Base-by-base conservation (phyloP, 2,329 filamentous ascomycete species). In the Aureobasidium sp. region DNA sequence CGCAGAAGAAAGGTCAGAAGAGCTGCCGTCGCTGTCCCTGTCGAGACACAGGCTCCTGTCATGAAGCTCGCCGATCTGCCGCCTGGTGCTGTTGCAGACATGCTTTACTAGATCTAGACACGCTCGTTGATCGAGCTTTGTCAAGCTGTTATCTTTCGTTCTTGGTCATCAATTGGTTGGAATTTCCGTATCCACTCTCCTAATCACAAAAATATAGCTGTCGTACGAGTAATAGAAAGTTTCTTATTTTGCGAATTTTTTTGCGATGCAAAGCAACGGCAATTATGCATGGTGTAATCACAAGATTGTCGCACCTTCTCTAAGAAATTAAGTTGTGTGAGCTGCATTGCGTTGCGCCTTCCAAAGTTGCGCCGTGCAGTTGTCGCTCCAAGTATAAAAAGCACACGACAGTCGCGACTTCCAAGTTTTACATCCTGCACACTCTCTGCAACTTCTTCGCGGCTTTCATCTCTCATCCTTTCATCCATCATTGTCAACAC, bases 1-100 rank as follows among this genome's bases (percentile, higher is more conserved):
- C 46, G 57, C 17, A 39, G 57, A 39, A 60, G 57, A 60, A 60
- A 60, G 57, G 26, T 51, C 27, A 60, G 46, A 51, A 60, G 57
- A 60, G n/a, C 23, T 12, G 55, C 53, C n/a, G 26, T 29, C 5
- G 23, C 41, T n/a, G 17, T 8, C 4, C 52, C 53, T 26, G 39
- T 34, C 10, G 37, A 32, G 26, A 42, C 36, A 4, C 42, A 50
- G 15, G 46, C 57, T 50, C 44, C 46, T 34, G 20, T 60, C 5
- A 51, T 51, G 44, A 41, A 39, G 34, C 23, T 51, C 12, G 57
- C 12, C 6, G 44, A 60, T 41, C 27, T 60, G 46, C 57, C 57
- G 7, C 34, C 46, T 34, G 57, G 57, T 34, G 57, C 41, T 47
- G 26, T 27, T 23, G 15, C 15, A 12, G 55, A 58, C 12, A 47